Evolutionary conservation across 176 grass and related monocot genomes (phyloP).

Genomic region (Oryza meyeriana): DNA sequence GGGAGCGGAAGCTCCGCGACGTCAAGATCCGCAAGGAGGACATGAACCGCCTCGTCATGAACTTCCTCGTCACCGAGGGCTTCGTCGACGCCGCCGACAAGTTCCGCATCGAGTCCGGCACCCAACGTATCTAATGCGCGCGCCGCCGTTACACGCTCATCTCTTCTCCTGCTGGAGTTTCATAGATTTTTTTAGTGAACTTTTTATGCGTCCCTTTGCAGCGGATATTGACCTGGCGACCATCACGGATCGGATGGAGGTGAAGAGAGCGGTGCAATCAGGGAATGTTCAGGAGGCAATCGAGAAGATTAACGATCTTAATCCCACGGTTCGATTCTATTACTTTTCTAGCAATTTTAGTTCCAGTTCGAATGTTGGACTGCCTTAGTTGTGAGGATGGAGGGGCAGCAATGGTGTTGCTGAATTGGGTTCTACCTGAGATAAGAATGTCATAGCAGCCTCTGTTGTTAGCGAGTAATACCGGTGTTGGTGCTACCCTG

Average conservation of each 20-base stretch:
- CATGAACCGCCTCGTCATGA: conserved; percentile 96
- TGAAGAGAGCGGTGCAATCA: conserved; percentile 81
- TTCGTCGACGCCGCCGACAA: conserved; percentile 91
- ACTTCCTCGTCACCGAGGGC: conserved; percentile 91
- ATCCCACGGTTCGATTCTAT: conserved; percentile 65
- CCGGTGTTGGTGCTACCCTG: background rate
- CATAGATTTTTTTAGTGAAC: background rate
- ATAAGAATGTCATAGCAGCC: background rate
- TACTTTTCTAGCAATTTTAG: conserved; percentile 1
- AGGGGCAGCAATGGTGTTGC: background rate
- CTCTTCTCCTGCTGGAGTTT: too few species aligned
- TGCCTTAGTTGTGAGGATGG: background rate
- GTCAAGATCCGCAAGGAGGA: conserved; percentile 94
- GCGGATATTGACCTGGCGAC: conserved; percentile 90
- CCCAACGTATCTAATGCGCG: conserved; percentile 56
- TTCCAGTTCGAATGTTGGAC: conserved; percentile 5
- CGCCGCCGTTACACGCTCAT: background rate
- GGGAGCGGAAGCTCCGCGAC: conserved; percentile 91
- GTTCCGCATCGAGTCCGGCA: conserved; percentile 90
- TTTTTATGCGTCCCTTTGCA: conserved; percentile 25
- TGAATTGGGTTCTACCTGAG: background rate
- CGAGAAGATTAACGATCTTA: conserved; percentile 96
- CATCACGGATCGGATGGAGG: conserved; percentile 93
- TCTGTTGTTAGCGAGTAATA: background rate
- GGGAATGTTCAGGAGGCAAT: conserved; percentile 97